Base-by-base conservation (phyloP, 305 asterid species). In the Andrographis paniculata region DNA sequence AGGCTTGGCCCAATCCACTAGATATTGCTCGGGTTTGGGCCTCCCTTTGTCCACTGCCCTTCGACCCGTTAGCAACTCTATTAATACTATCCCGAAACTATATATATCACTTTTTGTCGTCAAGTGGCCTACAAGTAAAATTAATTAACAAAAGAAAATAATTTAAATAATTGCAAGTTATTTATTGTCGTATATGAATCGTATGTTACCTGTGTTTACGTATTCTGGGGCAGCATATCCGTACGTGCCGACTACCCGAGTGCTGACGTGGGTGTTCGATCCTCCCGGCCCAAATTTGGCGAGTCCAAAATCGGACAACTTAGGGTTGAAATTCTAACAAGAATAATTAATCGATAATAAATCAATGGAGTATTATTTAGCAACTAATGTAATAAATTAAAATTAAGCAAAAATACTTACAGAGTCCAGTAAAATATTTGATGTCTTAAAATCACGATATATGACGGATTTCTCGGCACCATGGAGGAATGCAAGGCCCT, bases 201-300 rank as follows among this genome's bases (percentile, higher is more conserved):
- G 30, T 8, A 24, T 24, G 30, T 5, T 65, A 81, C 97, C 95
- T 17, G 97, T 87, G 76, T 62, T 87, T 1, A 87, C 83, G 44
- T 87, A 87, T 67, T 87, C 97, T 1, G 97, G 97, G 42, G 97
- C 95, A 7, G 97, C 94, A 38, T 84, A 87, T 39, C 97, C 95
- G 17, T 87, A 84, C 1, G 97, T 87, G 23, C 97, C 97, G 94
- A 87, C 79, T 7, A 87, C 97, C 23, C 94, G 71, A 41, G 97
- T 84, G 1, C 92, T 84, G 6, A 87, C 97, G 28, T 87, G 95
- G 1, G 97, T 78, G 54, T 87, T 73, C 44, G 97, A 87, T 48
- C 95, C 95, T 60, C 81, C 94, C 0, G 97, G 97, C 0, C 97
- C 97, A 95, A 87, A 84, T 66, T 62, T 78, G 10, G 97, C 95